Percentiles rank a stretch among this genome's conserved stretches.
Evolutionary conservation across 1,284 basidiomycete species (phyloP).

Genomic region (Meripilus lineatus): DNA sequence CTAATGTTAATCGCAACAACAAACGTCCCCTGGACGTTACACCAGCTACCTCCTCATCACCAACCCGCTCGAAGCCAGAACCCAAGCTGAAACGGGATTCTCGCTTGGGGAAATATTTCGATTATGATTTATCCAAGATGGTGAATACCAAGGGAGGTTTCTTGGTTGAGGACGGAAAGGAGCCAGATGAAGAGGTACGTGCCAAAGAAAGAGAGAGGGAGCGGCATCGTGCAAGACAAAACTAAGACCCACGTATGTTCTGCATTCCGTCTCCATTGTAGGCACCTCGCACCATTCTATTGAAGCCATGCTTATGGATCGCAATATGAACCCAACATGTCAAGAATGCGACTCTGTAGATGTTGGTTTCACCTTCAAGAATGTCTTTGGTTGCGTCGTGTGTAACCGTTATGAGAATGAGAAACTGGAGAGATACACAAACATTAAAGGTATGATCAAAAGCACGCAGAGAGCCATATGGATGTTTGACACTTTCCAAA

Average conservation of each 20-base stretch:
- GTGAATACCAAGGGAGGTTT: conserved; percentile 94
- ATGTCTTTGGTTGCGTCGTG: conserved; percentile 79
- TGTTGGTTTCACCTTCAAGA: conserved; percentile 77
- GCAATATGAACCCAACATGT: conserved; percentile 75
- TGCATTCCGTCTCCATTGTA: too few relatives aligned
- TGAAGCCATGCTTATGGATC: conserved; percentile 64
- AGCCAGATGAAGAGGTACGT: conserved; percentile 60
- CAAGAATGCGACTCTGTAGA: conserved; percentile 78
- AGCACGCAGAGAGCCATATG: too few relatives aligned
- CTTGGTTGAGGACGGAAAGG: conserved; percentile 78
- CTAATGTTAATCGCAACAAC: conserved; percentile 30
- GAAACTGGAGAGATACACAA: conserved; percentile 88
- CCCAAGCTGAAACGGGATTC: conserved; percentile 65
- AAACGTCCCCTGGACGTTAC: conserved; percentile 30
- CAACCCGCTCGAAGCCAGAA: conserved; percentile 44
- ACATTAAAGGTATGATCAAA: too few relatives aligned
- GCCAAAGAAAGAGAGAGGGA: conserved; percentile 76
- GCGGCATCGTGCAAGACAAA: conserved; percentile 62
- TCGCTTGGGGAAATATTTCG: conserved; percentile 82
- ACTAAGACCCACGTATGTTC: conserved; percentile 66
- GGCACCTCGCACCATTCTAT: conserved; percentile 1
- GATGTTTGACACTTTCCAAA: too few relatives aligned
- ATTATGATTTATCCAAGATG: conserved; percentile 97
- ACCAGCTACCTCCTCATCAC: conserved; percentile 52
- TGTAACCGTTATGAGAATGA: conserved; percentile 90